Percentiles rank a stretch among this genome's conserved stretches.
These are phyloP conservation scores for Lactifluus hygrophoroides DNA, from an alignment of 768 basidiomycete genomes.

Conservation along the genomic window DNA sequence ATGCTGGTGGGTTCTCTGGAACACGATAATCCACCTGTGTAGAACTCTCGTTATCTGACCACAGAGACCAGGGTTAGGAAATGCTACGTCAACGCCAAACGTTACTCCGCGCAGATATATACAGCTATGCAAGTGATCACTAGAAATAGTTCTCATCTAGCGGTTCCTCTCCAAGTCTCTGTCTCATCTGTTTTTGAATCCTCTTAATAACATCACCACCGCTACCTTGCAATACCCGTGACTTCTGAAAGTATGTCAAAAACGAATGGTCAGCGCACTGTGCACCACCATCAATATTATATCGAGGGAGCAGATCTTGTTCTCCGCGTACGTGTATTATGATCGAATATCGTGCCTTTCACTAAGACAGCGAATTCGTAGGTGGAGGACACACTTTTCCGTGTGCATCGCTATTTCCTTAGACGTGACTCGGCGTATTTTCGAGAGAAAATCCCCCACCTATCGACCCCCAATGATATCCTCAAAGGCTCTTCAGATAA, in stretches of 20 bases:
- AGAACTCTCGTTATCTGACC: background rate
- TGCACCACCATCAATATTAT: conserved; percentile 36
- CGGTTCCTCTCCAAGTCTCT: background rate
- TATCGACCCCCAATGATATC: conserved; percentile 18
- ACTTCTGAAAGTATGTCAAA: background rate
- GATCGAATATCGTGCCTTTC: background rate
- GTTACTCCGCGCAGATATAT: conserved; percentile 4
- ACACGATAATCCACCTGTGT: background rate
- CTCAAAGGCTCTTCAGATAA: conserved; percentile 24
- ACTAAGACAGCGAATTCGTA: background rate
- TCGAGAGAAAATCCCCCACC: conserved; percentile 22
- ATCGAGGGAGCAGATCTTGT: conserved; percentile 45
- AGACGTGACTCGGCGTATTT: conserved; percentile 26
- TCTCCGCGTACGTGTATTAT: conserved; percentile 23
- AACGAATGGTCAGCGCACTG: conserved; percentile 19
- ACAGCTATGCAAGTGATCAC: background rate
- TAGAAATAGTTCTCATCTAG: background rate
- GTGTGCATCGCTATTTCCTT: conserved; percentile 24
- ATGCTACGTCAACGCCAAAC: background rate
- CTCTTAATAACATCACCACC: background rate
- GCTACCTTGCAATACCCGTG: background rate
- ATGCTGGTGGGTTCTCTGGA: background rate
- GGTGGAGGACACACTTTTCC: conserved; percentile 11
- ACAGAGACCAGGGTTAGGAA: background rate
- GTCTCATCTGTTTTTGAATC: background rate